Evolutionary conservation across 805 yeast species (phyloP).

Genomic region (Jamesozyma lodderae): DNA sequence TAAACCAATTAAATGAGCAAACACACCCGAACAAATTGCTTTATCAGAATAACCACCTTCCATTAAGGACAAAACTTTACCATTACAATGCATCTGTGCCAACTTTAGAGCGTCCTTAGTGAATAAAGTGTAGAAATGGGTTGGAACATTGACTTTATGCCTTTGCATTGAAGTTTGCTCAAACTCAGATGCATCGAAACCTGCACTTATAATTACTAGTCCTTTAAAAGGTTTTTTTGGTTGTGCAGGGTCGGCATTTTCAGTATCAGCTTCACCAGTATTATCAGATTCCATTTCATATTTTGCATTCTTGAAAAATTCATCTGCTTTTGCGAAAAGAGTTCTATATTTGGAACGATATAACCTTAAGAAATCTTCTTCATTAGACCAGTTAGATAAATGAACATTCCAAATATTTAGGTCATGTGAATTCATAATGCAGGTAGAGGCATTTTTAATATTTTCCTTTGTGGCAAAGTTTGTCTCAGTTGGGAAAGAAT

Average conservation of each 20-base stretch:
- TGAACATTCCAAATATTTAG: slow-evolving; percentile 80
- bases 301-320: slow-evolving; percentile 46
- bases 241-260: not conserved
- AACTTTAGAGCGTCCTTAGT: slow-evolving; percentile 64
- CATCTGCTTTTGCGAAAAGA: slow-evolving; percentile 56
- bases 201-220: slow-evolving; percentile 69
- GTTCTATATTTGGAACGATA: slow-evolving; percentile 55
- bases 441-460: slow-evolving; percentile 67
- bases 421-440: slow-evolving; percentile 67
- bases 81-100: slow-evolving; percentile 52
- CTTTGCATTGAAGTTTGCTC: slow-evolving; percentile 81
- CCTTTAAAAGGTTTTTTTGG: slow-evolving; percentile 39
- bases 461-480: slow-evolving; percentile 68
- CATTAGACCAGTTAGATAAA: slow-evolving; percentile 52
- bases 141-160: slow-evolving; percentile 74
- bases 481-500: slow-evolving; percentile 75
- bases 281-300: slow-evolving; percentile 33
- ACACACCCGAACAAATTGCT: slow-evolving; percentile 69
- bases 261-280: not conserved
- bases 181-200: slow-evolving; percentile 80
- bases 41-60: slow-evolving; percentile 87
- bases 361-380: slow-evolving; percentile 54
- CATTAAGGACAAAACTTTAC: slow-evolving; percentile 56
- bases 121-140: slow-evolving; percentile 63
- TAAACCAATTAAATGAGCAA: slow-evolving; percentile 68